Percentiles rank a stretch among this genome's conserved stretches.
These are phyloP conservation scores for Xylariomycetidae sp. DNA, from an alignment of 2,329 filamentous ascomycete species.

Conservation along the genomic window DNA sequence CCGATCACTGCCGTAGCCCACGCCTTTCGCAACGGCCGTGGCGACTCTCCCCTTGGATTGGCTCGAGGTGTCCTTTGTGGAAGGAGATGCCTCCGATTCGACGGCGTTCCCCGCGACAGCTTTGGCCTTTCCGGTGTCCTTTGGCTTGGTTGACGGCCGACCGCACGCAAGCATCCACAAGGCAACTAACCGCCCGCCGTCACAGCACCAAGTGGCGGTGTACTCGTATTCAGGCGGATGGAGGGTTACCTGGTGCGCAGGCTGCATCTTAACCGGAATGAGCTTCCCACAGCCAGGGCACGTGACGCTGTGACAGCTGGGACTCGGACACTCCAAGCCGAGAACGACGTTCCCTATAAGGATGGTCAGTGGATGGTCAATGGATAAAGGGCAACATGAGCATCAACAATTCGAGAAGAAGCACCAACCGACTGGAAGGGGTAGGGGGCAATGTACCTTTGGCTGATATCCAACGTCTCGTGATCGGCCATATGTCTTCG, in stretches of 20 bases:
- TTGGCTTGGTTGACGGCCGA: not conserved
- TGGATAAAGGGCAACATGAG: too few species aligned
- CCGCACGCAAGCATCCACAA: not conserved
- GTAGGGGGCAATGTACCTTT: too few species aligned
- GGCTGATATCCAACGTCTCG: too few species aligned
- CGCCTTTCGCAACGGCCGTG: not conserved
- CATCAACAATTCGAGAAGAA: too few species aligned
- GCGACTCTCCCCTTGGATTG: not conserved
- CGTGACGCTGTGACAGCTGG: not conserved
- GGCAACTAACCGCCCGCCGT: not conserved
- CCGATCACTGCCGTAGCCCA: too few species aligned
- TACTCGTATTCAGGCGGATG: not conserved
- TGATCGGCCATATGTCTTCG: too few species aligned
- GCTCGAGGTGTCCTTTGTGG: not conserved
- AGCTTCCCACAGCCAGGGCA: not conserved
- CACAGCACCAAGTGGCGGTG: not conserved
- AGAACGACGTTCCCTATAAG: not conserved
- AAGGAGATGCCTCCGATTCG: not conserved
- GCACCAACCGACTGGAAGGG: too few species aligned
- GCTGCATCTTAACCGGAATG: not conserved
- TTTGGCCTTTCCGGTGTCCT: not conserved
- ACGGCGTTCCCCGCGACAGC: not conserved
- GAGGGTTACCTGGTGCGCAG: too few species aligned
- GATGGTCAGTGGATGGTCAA: too few species aligned
- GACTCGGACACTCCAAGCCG: not conserved